A percentile compares a stretch with the other conserved stretches of the same genome.
phyloP scores from a whole-genome alignment of 768 basidiomycete genomes.

The Hypholoma sublateritium region DNA sequence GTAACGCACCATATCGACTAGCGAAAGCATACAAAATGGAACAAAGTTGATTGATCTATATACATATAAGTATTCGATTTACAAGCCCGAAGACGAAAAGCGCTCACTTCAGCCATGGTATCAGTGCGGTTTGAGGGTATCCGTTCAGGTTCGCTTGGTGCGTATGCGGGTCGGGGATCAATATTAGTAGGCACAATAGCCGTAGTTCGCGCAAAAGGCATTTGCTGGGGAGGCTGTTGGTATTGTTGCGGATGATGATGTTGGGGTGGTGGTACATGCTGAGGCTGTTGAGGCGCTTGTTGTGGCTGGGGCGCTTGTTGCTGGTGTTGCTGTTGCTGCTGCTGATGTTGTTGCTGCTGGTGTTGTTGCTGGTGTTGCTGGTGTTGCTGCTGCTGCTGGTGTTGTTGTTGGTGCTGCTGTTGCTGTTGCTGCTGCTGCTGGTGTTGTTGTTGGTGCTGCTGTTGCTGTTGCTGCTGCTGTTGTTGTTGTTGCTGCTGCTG shows the following conservation, averaged over 20 bases:
- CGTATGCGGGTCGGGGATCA: slow-evolving; percentile 37
- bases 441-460: slow-evolving; percentile 10
- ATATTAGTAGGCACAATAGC: slow-evolving; percentile 41
- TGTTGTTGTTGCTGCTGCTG: slow-evolving; percentile 24
- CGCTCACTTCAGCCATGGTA: slow-evolving; percentile 44
- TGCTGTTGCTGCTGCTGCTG: slow-evolving; percentile 15
- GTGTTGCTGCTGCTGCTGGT: slow-evolving; percentile 14
- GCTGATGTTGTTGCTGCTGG: not conserved
- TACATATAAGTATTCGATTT: slow-evolving; percentile 7
- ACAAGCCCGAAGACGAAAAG: not conserved
- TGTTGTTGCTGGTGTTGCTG: slow-evolving; percentile 17
- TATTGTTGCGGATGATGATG: slow-evolving; percentile 23
- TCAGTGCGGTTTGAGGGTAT: slow-evolving; percentile 33
- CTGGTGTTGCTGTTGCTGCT: not conserved
- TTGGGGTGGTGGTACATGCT: slow-evolving; percentile 15
- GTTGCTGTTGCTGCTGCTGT: slow-evolving; percentile 16
- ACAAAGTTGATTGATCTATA: slow-evolving; percentile 63
- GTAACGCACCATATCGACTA: slow-evolving; percentile 55
- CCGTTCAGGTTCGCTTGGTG: slow-evolving; percentile 35
- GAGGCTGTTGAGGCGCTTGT: slow-evolving; percentile 17
- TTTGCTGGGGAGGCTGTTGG: slow-evolving; percentile 21
- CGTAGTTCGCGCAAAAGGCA: slow-evolving; percentile 34
- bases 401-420: slow-evolving; percentile 23
- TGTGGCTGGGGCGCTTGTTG: slow-evolving; percentile 2
- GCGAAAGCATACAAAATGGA: slow-evolving; percentile 63